Conservation (phyloP, 1,284 basidiomycete genomes). For the Cutaneotrichosporon mucoides region DNA sequence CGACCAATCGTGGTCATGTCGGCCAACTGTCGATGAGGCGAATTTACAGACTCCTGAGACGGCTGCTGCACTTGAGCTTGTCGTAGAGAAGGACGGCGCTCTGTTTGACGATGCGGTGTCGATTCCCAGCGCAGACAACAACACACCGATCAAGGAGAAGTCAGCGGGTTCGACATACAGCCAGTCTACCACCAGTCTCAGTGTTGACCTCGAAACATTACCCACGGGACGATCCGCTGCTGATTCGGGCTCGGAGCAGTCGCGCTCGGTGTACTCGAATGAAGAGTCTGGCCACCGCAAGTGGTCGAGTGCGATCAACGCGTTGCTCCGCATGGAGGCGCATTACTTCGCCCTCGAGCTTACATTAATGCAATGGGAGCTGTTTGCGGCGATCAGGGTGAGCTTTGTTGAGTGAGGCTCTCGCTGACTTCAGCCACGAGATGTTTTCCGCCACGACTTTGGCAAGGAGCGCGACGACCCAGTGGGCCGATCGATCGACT, state of each 20-base stretch:
- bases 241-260: slow-evolving; percentile 15
- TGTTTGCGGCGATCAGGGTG: slow-evolving; percentile 38
- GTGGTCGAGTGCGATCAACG: slow-evolving; percentile 15
- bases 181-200: slow-evolving; percentile 21
- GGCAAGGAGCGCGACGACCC: slow-evolving; percentile 44
- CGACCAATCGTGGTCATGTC: slow-evolving; percentile 41
- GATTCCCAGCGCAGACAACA: neutral
- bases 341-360: slow-evolving; percentile 44
- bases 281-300: slow-evolving; percentile 8
- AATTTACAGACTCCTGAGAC: neutral
- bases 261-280: slow-evolving; percentile 9
- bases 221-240: neutral
- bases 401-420: neutral
- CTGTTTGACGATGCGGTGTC: neutral
- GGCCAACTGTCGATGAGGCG: slow-evolving; percentile 2
- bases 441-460: slow-evolving; percentile 46
- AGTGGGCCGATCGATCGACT: slow-evolving; percentile 38
- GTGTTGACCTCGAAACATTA: slow-evolving; percentile 6
- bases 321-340: slow-evolving; percentile 27
- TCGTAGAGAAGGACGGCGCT: slow-evolving; percentile 1
- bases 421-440: slow-evolving; percentile 26
- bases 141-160: slow-evolving; percentile 1
- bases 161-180: slow-evolving; percentile 5
- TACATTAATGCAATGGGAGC: slow-evolving; percentile 46
- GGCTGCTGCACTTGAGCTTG: slow-evolving; percentile 2